Percentiles rank a stretch among this genome's conserved stretches.
These are phyloP conservation scores for Suaeda aralocaspica DNA, from an alignment of 148 eudicot genomes.

Conservation along the genomic window DNA sequence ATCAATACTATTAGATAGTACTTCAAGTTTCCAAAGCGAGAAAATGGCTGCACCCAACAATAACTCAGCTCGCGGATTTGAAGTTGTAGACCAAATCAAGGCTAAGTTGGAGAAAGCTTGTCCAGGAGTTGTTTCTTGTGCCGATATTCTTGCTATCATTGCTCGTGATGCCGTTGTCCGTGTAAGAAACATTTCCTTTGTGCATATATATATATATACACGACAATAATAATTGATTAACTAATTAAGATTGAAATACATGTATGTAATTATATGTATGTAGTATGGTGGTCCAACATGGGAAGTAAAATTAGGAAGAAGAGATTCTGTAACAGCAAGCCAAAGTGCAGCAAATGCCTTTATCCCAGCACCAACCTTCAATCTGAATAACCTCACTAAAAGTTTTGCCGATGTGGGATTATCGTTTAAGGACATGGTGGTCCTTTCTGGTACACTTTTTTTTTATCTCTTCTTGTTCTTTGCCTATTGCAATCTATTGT, in stretches of 20 bases:
- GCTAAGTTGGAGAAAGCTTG: constrained; percentile 42
- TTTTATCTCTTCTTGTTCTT: background rate
- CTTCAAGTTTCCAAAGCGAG: constrained; percentile 35
- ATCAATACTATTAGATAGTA: constrained; percentile 40
- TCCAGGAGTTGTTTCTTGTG: constrained; percentile 47
- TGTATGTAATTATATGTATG: background rate
- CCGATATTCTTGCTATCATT: constrained; percentile 47
- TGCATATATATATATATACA: no score
- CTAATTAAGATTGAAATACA: background rate
- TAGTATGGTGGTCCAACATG: constrained; percentile 48
- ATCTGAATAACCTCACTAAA: constrained; percentile 4
- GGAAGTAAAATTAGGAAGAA: constrained; percentile 44
- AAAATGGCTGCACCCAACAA: constrained; percentile 40
- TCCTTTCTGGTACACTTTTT: constrained; percentile 38
- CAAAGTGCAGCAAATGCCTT: constrained; percentile 31
- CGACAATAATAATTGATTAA: no score
- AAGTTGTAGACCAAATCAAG: constrained; percentile 44
- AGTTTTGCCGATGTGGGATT: constrained; percentile 29
- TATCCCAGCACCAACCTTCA: constrained; percentile 23
- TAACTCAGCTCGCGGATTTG: constrained; percentile 45
- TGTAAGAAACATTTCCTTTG: constrained; percentile 20
- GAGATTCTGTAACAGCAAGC: constrained; percentile 46
- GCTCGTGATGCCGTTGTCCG: constrained; percentile 44
- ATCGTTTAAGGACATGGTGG: constrained; percentile 41
- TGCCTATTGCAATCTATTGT: no score